Percentiles rank a stretch among this genome's conserved stretches.
Conservation (phyloP, 1,139 yeast genomes). For the Candida sp. region DNA sequence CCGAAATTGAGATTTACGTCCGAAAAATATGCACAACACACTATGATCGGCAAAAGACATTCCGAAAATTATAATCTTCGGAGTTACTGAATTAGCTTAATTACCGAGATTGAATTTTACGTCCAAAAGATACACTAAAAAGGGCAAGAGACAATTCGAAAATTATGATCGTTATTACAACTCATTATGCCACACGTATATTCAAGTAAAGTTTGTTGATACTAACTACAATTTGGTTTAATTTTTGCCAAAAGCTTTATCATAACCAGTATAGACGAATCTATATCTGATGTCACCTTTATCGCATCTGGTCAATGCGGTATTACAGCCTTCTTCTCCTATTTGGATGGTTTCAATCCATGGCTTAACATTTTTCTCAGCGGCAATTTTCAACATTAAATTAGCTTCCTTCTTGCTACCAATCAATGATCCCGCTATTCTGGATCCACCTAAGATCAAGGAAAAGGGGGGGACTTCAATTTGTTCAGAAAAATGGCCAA, state of each 20-base stretch:
- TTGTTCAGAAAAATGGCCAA: constrained; percentile 30
- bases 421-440: constrained; percentile 38
- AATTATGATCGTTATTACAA: too few species aligned
- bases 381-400: constrained; percentile 53
- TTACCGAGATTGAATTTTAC: too few species aligned
- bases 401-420: constrained; percentile 55
- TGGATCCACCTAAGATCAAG: constrained; percentile 39
- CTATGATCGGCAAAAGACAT: too few species aligned
- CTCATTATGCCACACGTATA: too few species aligned
- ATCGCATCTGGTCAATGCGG: constrained; percentile 49
- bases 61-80: too few species aligned
- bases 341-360: constrained; percentile 60
- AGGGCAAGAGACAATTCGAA: too few species aligned
- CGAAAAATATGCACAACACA: too few species aligned
- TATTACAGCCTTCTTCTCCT: constrained; percentile 45
- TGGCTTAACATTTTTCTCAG: constrained; percentile 47
- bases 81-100: too few species aligned
- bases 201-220: too few species aligned
- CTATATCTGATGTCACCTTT: constrained; percentile 52
- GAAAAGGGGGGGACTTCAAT: constrained; percentile 20
- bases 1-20: too few species aligned
- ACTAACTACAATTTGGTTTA: too few species aligned
- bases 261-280: constrained; percentile 45
- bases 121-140: too few species aligned
- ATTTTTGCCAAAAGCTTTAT: constrained; percentile 3